A percentile compares a stretch with the other conserved stretches of the same genome.
Conservation (phyloP, 179 eudicot species). For the Dionaea muscipula region DNA sequence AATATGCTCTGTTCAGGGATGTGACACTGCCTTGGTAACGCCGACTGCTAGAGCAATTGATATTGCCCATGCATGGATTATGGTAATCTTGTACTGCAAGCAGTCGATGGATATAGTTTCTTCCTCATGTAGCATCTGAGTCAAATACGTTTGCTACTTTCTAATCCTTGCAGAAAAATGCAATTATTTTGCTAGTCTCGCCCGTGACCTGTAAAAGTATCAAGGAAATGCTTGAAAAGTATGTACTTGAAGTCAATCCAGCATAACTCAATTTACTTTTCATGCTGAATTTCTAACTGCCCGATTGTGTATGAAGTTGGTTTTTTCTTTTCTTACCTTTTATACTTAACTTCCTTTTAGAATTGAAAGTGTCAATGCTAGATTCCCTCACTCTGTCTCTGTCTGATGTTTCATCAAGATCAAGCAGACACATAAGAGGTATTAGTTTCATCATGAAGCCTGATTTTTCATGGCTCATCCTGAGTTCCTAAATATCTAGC, state of each 20-base stretch:
- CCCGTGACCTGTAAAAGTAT: constrained; percentile 34
- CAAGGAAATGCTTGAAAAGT: constrained; percentile 51
- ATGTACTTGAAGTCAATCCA: constrained; percentile 8
- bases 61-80: constrained; percentile 57
- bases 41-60: constrained; percentile 69
- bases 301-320: too few species aligned
- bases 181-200: constrained; percentile 43
- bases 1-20: constrained; percentile 33
- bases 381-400: too few species aligned
- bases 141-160: background rate
- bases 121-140: background rate
- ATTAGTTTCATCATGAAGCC: too few species aligned
- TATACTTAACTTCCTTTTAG: too few species aligned
- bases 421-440: too few species aligned
- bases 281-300: background rate
- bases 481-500: too few species aligned
- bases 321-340: too few species aligned
- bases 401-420: too few species aligned
- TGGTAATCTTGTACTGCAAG: constrained; percentile 26
- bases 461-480: too few species aligned
- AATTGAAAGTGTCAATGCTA: too few species aligned
- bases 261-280: background rate
- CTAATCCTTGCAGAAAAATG: constrained; percentile 39
- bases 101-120: background rate
- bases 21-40: constrained; percentile 68